phyloP scores from a whole-genome alignment of 768 basidiomycete genomes.

The Agrocybe pediades region DNA sequence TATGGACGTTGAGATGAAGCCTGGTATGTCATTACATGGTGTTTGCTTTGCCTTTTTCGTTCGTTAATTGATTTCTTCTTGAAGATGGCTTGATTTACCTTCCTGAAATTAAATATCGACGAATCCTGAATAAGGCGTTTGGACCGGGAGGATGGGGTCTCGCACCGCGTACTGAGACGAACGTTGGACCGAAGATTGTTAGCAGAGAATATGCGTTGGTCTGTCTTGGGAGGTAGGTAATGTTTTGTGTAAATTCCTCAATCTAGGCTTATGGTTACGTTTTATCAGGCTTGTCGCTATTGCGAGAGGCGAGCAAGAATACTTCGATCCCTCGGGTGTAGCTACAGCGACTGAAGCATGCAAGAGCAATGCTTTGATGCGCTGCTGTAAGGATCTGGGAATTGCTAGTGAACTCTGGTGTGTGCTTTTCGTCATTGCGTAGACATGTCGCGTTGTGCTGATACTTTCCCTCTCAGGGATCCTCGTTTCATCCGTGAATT shows the following conservation, averaged over 20 bases:
- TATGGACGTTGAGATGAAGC: conserved; percentile 89
- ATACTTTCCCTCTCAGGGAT: conserved; percentile 57
- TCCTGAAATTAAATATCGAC: conserved; percentile 95
- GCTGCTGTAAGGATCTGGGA: conserved; percentile 96
- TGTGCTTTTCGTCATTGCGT: conserved; percentile 19
- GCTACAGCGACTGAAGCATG: conserved; percentile 93
- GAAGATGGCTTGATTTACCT: conserved; percentile 92
- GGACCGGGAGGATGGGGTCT: conserved; percentile 98
- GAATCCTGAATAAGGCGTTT: conserved; percentile 90
- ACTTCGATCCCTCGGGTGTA: conserved; percentile 88
- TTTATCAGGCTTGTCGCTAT: conserved; percentile 76
- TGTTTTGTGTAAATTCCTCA: neutral
- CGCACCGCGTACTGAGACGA: conserved; percentile 90
- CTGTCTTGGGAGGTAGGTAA: conserved; percentile 81
- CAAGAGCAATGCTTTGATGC: conserved; percentile 97
- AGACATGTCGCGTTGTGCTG: neutral
- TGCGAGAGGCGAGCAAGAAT: conserved; percentile 94
- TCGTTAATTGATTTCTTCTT: neutral
- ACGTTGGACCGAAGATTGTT: conserved; percentile 85
- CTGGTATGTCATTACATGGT: conserved; percentile 54
- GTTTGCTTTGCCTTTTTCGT: neutral
- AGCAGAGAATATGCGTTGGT: conserved; percentile 94
- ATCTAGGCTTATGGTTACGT: neutral
- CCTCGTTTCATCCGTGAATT: conserved; percentile 94
- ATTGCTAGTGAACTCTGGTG: conserved; percentile 96